phyloP scores from a whole-genome alignment of 139 green algal genomes.

The Haematococcus sp. region DNA sequence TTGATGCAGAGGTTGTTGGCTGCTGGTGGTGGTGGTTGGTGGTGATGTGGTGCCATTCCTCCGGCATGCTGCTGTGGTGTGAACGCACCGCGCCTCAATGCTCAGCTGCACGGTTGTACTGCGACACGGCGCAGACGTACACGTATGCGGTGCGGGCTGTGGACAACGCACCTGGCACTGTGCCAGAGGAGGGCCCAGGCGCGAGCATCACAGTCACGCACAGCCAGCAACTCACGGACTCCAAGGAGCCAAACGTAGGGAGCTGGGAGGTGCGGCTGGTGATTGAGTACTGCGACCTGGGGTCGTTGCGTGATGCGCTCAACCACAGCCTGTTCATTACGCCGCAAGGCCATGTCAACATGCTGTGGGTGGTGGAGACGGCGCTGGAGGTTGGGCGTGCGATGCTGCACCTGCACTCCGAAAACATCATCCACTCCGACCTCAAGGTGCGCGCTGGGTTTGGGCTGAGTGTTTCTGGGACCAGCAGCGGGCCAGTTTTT shows the following conservation, averaged over 20 bases:
- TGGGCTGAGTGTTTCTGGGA: too few relatives aligned
- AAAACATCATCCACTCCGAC: conserved; percentile 46
- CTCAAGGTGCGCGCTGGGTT: conserved; percentile 40
- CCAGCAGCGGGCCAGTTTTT: too few relatives aligned
- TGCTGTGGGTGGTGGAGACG: conserved; percentile 28
- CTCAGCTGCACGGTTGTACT: neutral
- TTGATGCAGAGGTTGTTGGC: too few relatives aligned
- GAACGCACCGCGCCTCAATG: too few relatives aligned
- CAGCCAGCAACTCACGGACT: too few relatives aligned
- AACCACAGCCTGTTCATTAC: conserved; percentile 7
- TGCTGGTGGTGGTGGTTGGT: too few relatives aligned
- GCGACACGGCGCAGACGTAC: neutral
- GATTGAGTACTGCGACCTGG: conserved; percentile 53
- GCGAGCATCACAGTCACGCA: too few relatives aligned
- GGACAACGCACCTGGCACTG: too few relatives aligned
- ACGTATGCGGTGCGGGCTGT: neutral
- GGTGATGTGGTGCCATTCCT: too few relatives aligned
- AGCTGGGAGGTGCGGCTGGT: conserved; percentile 44
- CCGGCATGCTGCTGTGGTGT: too few relatives aligned
- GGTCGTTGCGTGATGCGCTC: conserved; percentile 39
- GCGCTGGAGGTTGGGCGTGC: conserved; percentile 38
- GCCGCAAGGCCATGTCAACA: conserved; percentile 8
- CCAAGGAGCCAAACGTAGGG: neutral
- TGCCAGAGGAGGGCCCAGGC: too few relatives aligned
- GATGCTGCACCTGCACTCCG: conserved; percentile 45